Evolutionary conservation across 2,329 filamentous ascomycete species (phyloP).

Genomic region (Botrytis hyacinthi): DNA sequence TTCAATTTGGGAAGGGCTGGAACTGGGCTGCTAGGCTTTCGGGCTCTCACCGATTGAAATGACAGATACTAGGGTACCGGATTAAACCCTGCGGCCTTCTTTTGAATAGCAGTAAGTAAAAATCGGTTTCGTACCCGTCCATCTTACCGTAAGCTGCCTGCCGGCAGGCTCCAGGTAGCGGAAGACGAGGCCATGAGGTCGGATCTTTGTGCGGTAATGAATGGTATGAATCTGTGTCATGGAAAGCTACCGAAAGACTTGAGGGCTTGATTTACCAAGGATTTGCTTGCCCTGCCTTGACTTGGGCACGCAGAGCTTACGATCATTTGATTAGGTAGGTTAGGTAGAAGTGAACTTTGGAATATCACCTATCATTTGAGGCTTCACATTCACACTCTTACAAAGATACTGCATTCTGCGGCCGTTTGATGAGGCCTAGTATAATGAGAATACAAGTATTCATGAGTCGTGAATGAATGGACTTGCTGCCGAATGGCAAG

Average conservation of each 20-base stretch:
- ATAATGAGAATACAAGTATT: slow-evolving; percentile 14
- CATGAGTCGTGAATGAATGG: slow-evolving; percentile 8
- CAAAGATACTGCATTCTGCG: slow-evolving; percentile 22
- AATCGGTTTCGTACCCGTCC: slow-evolving; percentile 7
- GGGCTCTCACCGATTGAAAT: slow-evolving; percentile 22
- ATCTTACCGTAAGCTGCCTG: slow-evolving; percentile 24
- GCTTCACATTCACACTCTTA: slow-evolving; percentile 22
- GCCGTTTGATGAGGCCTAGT: slow-evolving; percentile 16
- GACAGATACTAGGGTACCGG: slow-evolving; percentile 3
- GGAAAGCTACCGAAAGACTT: slow-evolving; percentile 10
- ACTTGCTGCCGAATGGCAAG: background rate
- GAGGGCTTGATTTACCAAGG: slow-evolving; percentile 2
- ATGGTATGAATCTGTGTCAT: background rate
- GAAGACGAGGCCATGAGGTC: slow-evolving; percentile 31
- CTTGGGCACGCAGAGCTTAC: slow-evolving; percentile 28
- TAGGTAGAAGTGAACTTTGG: slow-evolving; percentile 13
- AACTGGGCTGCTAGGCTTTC: slow-evolving; percentile 9
- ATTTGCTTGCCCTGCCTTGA: slow-evolving; percentile 10
- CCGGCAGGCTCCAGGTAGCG: slow-evolving; percentile 31
- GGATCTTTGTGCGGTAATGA: background rate
- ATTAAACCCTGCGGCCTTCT: slow-evolving; percentile 14
- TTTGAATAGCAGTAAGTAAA: slow-evolving; percentile 3
- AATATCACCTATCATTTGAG: slow-evolving; percentile 26
- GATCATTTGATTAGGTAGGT: slow-evolving; percentile 28
- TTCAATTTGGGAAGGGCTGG: slow-evolving; percentile 6